Evolutionary conservation across 129 eudicot genomes (phyloP), one percentile per base, ranked within the genome.

Genomic region (Arctium minus): DNA sequence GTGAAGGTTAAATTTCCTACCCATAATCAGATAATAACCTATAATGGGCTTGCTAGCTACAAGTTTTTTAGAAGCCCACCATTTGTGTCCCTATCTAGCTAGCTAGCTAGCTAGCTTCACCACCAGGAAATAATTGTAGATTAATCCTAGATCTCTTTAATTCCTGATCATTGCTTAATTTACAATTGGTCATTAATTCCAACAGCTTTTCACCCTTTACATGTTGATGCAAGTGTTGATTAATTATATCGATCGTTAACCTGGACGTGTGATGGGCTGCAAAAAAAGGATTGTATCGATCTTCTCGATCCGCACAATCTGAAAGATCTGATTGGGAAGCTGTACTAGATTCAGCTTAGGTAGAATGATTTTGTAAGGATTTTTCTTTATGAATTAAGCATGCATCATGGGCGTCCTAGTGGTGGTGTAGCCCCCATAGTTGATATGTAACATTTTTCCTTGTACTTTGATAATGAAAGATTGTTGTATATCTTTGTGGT

Each of bases 281-380:
- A 29, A 46, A 46, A 46, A 65, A 75, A 50, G 9, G 77, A 70
- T 67, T 74, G 46, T 70, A 32, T 32, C 39, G 56, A 44, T 77
- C 62, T 38, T 84, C 65, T 84, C 40, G 64, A 75, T 69, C 81
- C 70, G 44, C 85, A 50, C 73, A 74, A 85, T 85, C 87, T 38
- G 5, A 69, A 81, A 85, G 85, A 85, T 85, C 72, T 80, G 85
- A 71, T 80, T 68, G 78, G 53, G 35, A 85, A 80, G 73, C 68
- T 75, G 88, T 85, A 77, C 78, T 85, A 85, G 88, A 85, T 85
- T 80, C 70, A 53, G 74, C 72, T 80, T 85, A 85, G 88, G 88
- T 75, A 72, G 76, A 79, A 79, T 79, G 87, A 84, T 79, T 73
- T 67, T 17, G 9, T 37, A 46, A 65, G 73, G 78, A 42, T 33